Evolutionary conservation across 2,329 filamentous ascomycete genomes (phyloP), one percentile per base, ranked within the genome.

Genomic region (Sporothrix protearum): DNA sequence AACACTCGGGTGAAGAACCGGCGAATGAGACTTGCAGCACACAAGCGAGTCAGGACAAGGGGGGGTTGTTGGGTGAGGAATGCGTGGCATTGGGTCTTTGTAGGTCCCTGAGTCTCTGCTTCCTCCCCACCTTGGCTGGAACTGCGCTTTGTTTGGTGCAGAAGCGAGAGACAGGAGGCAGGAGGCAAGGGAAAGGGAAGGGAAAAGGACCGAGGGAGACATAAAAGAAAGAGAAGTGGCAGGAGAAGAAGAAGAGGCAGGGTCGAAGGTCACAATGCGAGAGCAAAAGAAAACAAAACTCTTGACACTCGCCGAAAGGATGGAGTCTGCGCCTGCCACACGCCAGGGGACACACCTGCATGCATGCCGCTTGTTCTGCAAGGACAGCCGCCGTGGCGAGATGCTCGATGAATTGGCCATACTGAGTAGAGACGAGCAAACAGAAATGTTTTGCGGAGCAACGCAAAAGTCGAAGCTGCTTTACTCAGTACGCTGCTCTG

Each of bases 341-440:
- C 22, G 61, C 22, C 61, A 30, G 61, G 39, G 12, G 22, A 45
- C 42, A 33, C 63, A 33, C 28, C 64, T 39, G 28, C 42, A 49
- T 22, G 45, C 42, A 51, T 36, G 28, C 39, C 64, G 64, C 64
- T 51, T 49, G 63, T 49, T 66, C 63, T 66, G 63, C 63, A 66
- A 30, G 39, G 39, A 19, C 61, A 61, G 61, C 42, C 39, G 45
- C 59, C 59, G 59, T 39, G 55, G 55, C 30, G 22, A 61, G 7
- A 22, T 39, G 55, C 12, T 47, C 19, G 16, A 16, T 16, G 55
- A 36, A 19, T 36, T 59, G 30, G n/a, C 30, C 55, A 61, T 2
- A n/a, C n/a, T n/a, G n/a, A n/a, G n/a, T n/a, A 39, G 16, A 22
- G 19, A 39, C 19, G 7, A 22, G 19, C 7, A 61, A 33, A 12